A percentile compares a stretch with the other conserved stretches of the same genome.
These are phyloP conservation scores for Aspergillus fijiensis DNA, from an alignment of 2,329 filamentous ascomycete genomes.

Conservation along the genomic window DNA sequence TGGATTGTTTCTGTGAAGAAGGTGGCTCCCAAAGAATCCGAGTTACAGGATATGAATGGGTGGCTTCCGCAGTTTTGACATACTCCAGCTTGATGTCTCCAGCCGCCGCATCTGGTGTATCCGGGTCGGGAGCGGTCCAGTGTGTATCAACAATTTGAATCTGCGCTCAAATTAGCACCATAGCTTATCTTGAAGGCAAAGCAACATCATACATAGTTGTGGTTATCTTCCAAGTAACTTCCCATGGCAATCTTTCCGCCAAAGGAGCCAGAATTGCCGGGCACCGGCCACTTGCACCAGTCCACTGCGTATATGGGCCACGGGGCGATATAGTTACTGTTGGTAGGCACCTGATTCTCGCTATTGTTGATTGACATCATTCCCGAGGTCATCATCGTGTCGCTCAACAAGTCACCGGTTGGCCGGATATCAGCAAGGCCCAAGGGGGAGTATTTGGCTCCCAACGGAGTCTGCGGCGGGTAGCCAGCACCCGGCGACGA, in stretches of 20 bases:
- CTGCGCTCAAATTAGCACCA: conserved; percentile 47
- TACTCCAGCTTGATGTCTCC: conserved; percentile 70
- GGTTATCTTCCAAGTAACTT: conserved; percentile 95
- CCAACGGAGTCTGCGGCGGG: conserved; percentile 53
- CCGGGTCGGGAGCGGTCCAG: conserved; percentile 66
- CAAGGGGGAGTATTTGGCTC: conserved; percentile 77
- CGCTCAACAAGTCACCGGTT: conserved; percentile 74
- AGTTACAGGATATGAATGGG: conserved; percentile 95
- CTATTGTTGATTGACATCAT: conserved; percentile 62
- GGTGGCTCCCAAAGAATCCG: conserved; percentile 94
- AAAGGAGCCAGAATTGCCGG: conserved; percentile 58
- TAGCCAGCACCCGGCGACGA: conserved; percentile 46
- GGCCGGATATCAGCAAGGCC: conserved; percentile 90
- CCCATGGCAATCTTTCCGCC: conserved; percentile 92
- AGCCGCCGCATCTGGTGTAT: conserved; percentile 69
- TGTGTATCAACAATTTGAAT: conserved; percentile 97
- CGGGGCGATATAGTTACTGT: conserved; percentile 89
- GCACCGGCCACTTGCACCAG: conserved; percentile 97
- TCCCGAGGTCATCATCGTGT: conserved; percentile 62
- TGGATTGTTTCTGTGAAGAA: conserved; percentile 90
- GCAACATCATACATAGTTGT: conserved; percentile 78
- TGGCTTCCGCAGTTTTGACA: conserved; percentile 90
- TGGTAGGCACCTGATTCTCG: conserved; percentile 64
- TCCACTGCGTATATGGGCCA: conserved; percentile 97
- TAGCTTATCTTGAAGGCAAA: not conserved